Evolutionary conservation across 2,329 filamentous ascomycete species (phyloP), one percentile per base, ranked within the genome.

Genomic region (Ophiostoma sp.): DNA sequence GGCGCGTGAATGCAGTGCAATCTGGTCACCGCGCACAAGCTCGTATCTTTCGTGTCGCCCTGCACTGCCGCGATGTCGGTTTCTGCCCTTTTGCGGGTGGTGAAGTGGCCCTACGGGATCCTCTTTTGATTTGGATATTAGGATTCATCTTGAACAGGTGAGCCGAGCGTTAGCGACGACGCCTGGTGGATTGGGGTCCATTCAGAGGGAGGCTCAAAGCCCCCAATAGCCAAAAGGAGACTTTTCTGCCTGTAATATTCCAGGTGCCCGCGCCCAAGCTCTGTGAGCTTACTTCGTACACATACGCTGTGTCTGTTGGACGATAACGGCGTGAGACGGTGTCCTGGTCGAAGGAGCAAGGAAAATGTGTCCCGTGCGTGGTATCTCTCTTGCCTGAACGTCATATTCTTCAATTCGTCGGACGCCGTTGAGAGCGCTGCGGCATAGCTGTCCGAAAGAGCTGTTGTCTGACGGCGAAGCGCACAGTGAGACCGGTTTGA

Each of bases 1-100:
- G 28, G 1, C 11, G 61, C 36, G 36, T 28, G 22, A 45, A 45
- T 66, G 36, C 36, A 45, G 33, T 39, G 8, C 33, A 19, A 19
- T 50, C 11, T 50, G 42, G 39, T n/a, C 63, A 50, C 63, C 15
- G 48, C 19, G 42, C 63, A 68, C 63, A 68, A 31, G 12, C 63
- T 64, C 64, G 28, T 22, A 69, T 52, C 17, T 69, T 17, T 69
- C 19, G 9, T 22, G 42, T 69, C 42, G 42, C 64, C 45, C 64
- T 69, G 64, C 64, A 69, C 64, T 70, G 68, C 68, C 68, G 68
- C 68, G 68, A 57, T 57, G 45, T 68, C 42, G 39, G n/a, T 48
- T 15, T 19, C 42, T 68, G 42, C 25, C 42, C 39, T 28, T 8
- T 11, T 9, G 63, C 15, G 15, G 11, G 11, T 15, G 33, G 8